Base-by-base conservation (phyloP, 129 eudicot genomes). In the Pittosporum tobira region DNA sequence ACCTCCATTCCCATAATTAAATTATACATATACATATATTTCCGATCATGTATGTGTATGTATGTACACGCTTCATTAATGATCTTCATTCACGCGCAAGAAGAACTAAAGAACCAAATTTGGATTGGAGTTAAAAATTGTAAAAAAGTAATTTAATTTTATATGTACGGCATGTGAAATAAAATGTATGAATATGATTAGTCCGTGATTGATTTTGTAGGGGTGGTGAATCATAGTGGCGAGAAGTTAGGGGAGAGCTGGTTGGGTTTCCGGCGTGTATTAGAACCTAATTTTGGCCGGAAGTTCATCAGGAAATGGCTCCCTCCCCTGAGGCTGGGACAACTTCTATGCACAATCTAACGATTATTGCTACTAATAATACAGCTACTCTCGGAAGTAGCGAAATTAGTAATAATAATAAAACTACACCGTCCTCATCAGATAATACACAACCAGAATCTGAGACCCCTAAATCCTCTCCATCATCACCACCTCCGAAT, bases 221-320 rank as follows among this genome's bases (percentile, higher is more conserved):
- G 66, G 14, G 52, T 29, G 21, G 18, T 16, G 38, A 61, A 61
- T 25, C 19, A 11, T n/a, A 0, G 42, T n/a, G 66, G 51, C 20
- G 66, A 61, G 66, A 43, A 61, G 66, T 45, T 26, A 45, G 36
- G 54, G 54, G 66, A 46, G 66, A 61, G 63, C 45, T 56, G 45
- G 48, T 38, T 38, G 63, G 63, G 34, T n/a, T 31, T 61, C 66
- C 66, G 54, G 66, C 66, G 31, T 8, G 57, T 2, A 8, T 26
- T 51, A 21, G 2, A 5, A 25, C 19, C 34, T 51, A 25, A n/a
- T 9, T 2, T 45, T 44, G n/a, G 53, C 65, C 28, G 65, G 65
- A 61, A 43, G 65, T 19, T 61, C n/a, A 14, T 16, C 5, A 7
- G 18, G 42, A 1, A 20, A 61, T 61, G 66, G 54, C 66, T 61